Base-by-base conservation (phyloP, 768 basidiomycete species). In the Collybia mongolica region DNA sequence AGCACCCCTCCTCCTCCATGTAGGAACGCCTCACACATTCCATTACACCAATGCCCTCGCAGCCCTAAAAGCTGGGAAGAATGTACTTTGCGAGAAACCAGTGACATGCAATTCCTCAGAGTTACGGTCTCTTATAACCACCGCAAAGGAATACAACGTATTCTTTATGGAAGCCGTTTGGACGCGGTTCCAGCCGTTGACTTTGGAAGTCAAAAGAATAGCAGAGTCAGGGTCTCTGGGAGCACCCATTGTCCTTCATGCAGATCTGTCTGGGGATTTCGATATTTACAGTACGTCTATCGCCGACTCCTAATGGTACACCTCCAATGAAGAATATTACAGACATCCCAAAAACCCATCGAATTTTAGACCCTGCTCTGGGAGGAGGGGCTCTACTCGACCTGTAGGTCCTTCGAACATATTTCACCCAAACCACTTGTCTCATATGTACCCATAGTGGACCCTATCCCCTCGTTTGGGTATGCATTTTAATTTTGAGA, bases 81-180 rank as follows among this genome's bases (percentile, higher is more conserved):
- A 93, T 64, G 84, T 95, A 37, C 81, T 95, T 20, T 90, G 90
- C 67, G 93, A 96, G 68, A 95, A 96, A 52, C 90, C 91, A 0
- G 86, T 89, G 45, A 94, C 93, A 1, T 79, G 74, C 54, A 93
- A 92, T 60, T 72, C 77, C 5, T 79, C 84, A 2, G 91, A 95
- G 61, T 73, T 92, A 18, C 78, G 81, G n/a, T 80, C 84, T 40
- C 76, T 96, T 19, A 71, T 93, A 17, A 70, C 70, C 8, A 77
- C 90, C 17, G 91, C 93, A 2, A 88, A 87, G 65, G 81, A 90
- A 62, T 72, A 86, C 58, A 80, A 83, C 15, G 77, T 93, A 1
- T 95, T 95, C 74, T 81, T 95, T 59, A 94, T 95, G 92, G 93
- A 95, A 68, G 91, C 88, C 0, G 74, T 93, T 67, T 93, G 91